Base-by-base conservation (phyloP, 768 basidiomycete genomes). In the Tephrocybe sp. region DNA sequence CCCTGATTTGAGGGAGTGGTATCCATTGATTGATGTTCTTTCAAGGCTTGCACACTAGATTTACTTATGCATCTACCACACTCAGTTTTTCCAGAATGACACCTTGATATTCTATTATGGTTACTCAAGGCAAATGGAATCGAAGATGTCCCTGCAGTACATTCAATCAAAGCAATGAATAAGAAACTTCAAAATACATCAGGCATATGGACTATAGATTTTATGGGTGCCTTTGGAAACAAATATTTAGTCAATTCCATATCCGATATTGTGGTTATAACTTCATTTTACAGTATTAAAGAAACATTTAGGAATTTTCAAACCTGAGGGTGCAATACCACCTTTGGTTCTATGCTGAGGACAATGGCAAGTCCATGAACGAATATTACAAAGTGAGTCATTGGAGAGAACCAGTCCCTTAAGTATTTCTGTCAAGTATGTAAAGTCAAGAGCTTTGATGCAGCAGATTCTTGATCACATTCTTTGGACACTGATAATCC, bases 381-480 rank as follows among this genome's bases (percentile, higher is more conserved):
- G 28, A 50, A 35, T 36, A 36, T 24, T 48, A 13, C 25, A 15
- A 48, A 30, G 46, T 36, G 18, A 4, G 26, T 21, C 32, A 48
- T 26, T 48, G 46, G 46, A 37, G 36, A 12, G 46, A 45, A 45
- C 32, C 18, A 12, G 41, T 18, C 9, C 41, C 26, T 19, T 1
- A 73, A 70, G 36, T 66, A 58, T 28, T 74, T 75, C 55, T 78
- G 77, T 48, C 61, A 69, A 1, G 56, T 54, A 1, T 78, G 77
- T 50, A 50, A 58, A 47, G 73, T 71, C 1, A 57, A 65, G 37
- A 64, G 66, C 7, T 49, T 47, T 26, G 53, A 62, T 30, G 42
- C 57, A 26, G 25, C 49, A 21, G 44, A 58, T 40, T 31, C 26
- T 12, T 34, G 39, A 5, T 41, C 48, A 27, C 45, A 47, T 5